These are phyloP conservation scores for Typha latifolia DNA, from an alignment of 176 grass and related monocot species.

Conservation along the genomic window DNA sequence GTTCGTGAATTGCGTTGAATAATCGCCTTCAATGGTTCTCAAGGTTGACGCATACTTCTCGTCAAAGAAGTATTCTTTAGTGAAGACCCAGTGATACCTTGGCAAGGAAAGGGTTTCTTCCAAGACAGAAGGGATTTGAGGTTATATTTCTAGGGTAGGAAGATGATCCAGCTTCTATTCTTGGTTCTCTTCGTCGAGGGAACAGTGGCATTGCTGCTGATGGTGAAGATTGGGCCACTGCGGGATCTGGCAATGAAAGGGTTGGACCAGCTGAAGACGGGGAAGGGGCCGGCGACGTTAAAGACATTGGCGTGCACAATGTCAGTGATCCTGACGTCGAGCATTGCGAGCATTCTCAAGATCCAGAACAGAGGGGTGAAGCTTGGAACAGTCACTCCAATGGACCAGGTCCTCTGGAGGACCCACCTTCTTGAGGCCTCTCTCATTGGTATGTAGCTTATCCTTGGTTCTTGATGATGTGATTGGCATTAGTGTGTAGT, in stretches of 20 bases:
- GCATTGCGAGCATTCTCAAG: slow-evolving; percentile 62
- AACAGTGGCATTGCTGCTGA: slow-evolving; percentile 64
- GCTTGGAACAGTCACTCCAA: slow-evolving; percentile 73
- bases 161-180: slow-evolving; percentile 82
- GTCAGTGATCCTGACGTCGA: slow-evolving; percentile 65
- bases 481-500: not conserved
- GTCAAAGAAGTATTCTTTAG: not conserved
- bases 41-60: not conserved
- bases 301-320: slow-evolving; percentile 91
- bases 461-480: not conserved
- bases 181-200: slow-evolving; percentile 75
- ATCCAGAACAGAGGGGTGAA: slow-evolving; percentile 75
- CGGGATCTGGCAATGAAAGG: slow-evolving; percentile 69
- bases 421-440: slow-evolving; percentile 91
- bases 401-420: slow-evolving; percentile 98
- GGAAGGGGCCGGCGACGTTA: slow-evolving; percentile 71
- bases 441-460: slow-evolving; percentile 57
- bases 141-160: not conserved
- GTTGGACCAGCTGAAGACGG: slow-evolving; percentile 69
- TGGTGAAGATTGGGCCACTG: slow-evolving; percentile 87
- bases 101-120: not conserved
- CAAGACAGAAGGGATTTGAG: not conserved
- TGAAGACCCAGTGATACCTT: not conserved
- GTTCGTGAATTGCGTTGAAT: not conserved
- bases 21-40: not conserved